Evolutionary conservation across 1,284 basidiomycete genomes (phyloP).

Genomic region (Nidula niveotomentosa): DNA sequence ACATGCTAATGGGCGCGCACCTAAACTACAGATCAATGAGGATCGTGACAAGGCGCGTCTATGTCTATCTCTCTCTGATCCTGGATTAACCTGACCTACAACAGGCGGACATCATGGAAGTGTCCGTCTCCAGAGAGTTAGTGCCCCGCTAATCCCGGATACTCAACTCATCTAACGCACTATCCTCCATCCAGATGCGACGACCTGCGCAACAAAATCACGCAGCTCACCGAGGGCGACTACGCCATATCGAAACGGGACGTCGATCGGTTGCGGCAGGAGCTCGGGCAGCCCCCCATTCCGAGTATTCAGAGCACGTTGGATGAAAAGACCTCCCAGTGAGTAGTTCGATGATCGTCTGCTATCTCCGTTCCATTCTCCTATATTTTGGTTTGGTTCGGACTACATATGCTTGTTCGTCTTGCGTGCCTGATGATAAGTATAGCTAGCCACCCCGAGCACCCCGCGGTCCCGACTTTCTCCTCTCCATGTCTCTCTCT

Average conservation of each 20-base stretch:
- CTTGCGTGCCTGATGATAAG: too few species aligned
- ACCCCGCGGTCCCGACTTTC: background rate
- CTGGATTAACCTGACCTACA: too few species aligned
- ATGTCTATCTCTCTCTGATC: background rate
- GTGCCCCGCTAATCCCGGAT: slow-evolving; percentile 3
- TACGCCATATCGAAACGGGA: slow-evolving; percentile 71
- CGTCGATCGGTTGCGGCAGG: slow-evolving; percentile 69
- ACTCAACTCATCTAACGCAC: background rate
- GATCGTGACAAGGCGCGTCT: slow-evolving; percentile 68
- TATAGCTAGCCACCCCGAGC: too few species aligned
- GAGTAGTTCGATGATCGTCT: slow-evolving; percentile 24
- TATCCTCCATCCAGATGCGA: slow-evolving; percentile 42
- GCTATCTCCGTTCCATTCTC: too few species aligned
- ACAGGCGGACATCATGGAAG: slow-evolving; percentile 47
- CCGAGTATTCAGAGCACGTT: slow-evolving; percentile 69
- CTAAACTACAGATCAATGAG: slow-evolving; percentile 59
- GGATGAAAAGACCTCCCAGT: slow-evolving; percentile 75
- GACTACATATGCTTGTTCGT: too few species aligned
- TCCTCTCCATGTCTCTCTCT: background rate
- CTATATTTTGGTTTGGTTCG: too few species aligned
- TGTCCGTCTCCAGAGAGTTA: slow-evolving; percentile 59
- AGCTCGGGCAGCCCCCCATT: slow-evolving; percentile 71
- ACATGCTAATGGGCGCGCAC: slow-evolving; percentile 1
- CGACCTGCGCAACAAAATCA: slow-evolving; percentile 65
- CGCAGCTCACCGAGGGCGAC: slow-evolving; percentile 67